Conservation (phyloP, 2,329 filamentous ascomycete species). For the Fusarium illudens region DNA sequence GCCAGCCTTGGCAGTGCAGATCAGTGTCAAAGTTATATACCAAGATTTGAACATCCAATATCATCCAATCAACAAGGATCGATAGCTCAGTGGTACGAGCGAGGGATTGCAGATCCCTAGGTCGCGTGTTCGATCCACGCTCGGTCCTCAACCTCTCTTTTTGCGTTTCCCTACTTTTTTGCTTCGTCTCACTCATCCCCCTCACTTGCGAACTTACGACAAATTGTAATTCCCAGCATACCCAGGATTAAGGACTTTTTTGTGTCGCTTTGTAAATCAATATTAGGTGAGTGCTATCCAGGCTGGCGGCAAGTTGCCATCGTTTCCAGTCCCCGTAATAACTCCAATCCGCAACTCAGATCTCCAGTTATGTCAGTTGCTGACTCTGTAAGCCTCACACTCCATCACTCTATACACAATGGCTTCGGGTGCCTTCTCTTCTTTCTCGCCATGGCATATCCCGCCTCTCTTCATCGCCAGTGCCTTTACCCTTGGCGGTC, state of each 20-base stretch:
- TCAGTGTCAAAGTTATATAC: background rate
- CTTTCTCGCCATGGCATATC: conserved; percentile 38
- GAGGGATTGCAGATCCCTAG: conserved; percentile 40
- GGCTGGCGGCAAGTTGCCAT: background rate
- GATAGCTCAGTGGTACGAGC: conserved; percentile 40
- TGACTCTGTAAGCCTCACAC: background rate
- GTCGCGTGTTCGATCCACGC: conserved; percentile 39
- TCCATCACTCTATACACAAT: background rate
- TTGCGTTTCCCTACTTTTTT: background rate
- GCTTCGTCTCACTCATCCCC: background rate
- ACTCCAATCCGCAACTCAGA: background rate
- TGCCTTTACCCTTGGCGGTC: conserved; percentile 44
- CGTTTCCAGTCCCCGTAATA: background rate
- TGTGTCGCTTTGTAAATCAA: background rate
- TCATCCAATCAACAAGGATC: conserved; percentile 23
- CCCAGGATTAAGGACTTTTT: background rate
- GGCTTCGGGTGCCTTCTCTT: conserved; percentile 22
- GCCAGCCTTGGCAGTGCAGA: background rate
- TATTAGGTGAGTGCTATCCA: background rate
- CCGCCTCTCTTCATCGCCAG: conserved; percentile 43
- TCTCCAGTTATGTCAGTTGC: background rate
- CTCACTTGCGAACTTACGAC: background rate
- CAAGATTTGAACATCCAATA: background rate
- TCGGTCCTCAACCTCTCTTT: conserved; percentile 24
- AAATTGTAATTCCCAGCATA: background rate